Evolutionary conservation across 2,329 filamentous ascomycete species (phyloP), one percentile per base, ranked within the genome.

Genomic region (Phialemoniopsis sp.): DNA sequence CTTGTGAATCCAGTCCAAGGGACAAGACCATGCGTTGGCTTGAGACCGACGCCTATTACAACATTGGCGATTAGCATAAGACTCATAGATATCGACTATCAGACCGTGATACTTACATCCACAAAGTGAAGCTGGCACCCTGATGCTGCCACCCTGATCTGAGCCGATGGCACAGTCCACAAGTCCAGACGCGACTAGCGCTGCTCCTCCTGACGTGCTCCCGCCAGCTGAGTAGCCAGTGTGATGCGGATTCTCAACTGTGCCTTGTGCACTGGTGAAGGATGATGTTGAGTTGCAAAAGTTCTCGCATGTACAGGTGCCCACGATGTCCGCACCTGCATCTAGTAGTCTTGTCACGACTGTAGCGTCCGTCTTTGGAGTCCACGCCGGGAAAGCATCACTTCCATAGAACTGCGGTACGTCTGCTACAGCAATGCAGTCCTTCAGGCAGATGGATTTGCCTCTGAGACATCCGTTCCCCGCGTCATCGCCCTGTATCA

Each of bases 321-420:
- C 68, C 8, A 66, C 58, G 13, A 79, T 68, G 32, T 66, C 51
- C 0, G 65, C 74, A 0, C 74, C 74, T 3, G 70, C 70, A 13
- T 74, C 66, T 4, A 79, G 53, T 1, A 68, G 54, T 13, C 76
- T 56, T 1, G 65, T 70, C 16, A 78, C 70, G 2, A 78, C 66
- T 0, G 72, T 76, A 0, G 76, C 74, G 51, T 79, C 75, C 3
- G 69, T 70, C 5, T 54, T 60, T 0, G 74, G 71, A 0, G 62
- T 70, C 73, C 73, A 78, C 0, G 64, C 60, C 2, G 52, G 62
- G 42, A 67, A 70, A 13, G 67, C 66, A 44, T 76, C 68, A 32
- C 67, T 77, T 1, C 75, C 72, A 32, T 69, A 66, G 39, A 76
- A 64, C 38, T 75, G 70, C 0, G 74, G 73, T 2, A 79, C 69